Percentiles rank a stretch among this genome's conserved stretches.
Conservation (phyloP, 2,329 filamentous ascomycete genomes). For the Fusarium burgessii region DNA sequence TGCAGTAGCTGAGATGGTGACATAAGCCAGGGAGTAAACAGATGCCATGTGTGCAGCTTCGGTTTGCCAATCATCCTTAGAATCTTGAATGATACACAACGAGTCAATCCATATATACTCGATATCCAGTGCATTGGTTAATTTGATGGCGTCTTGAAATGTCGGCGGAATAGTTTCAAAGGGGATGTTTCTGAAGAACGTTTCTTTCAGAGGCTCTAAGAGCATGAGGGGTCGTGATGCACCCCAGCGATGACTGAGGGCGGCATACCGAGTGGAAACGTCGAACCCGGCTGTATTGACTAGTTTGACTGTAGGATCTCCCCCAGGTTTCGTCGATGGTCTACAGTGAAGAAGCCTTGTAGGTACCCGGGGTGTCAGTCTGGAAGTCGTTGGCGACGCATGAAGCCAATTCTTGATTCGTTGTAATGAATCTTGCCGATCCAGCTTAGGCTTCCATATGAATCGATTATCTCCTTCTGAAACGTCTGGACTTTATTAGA, state of each 20-base stretch:
- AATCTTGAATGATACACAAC: slow-evolving; percentile 37
- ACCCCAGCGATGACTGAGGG: slow-evolving; percentile 39
- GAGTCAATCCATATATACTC: slow-evolving; percentile 39
- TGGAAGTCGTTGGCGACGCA: neutral
- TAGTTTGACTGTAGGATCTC: slow-evolving; percentile 8
- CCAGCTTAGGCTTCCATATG: slow-evolving; percentile 21
- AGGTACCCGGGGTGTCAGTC: slow-evolving; percentile 15
- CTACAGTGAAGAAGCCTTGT: slow-evolving; percentile 28
- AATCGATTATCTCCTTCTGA: neutral
- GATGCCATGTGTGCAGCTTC: slow-evolving; percentile 37
- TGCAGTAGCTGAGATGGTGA: slow-evolving; percentile 31
- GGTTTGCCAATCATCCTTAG: slow-evolving; percentile 32
- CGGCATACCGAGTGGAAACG: slow-evolving; percentile 20
- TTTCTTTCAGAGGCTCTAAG: neutral
- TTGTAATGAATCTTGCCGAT: slow-evolving; percentile 23
- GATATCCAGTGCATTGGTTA: slow-evolving; percentile 13
- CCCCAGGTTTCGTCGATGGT: neutral
- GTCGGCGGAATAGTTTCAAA: slow-evolving; percentile 27
- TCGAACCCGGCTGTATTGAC: neutral
- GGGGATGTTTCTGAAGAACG: slow-evolving; percentile 11
- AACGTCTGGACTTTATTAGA: slow-evolving; percentile 6
- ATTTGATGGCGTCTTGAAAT: slow-evolving; percentile 32
- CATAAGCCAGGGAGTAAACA: slow-evolving; percentile 31
- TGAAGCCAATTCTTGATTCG: slow-evolving; percentile 25
- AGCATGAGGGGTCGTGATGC: slow-evolving; percentile 27